These are phyloP conservation scores for Trametes villosa DNA, from an alignment of 768 basidiomycete genomes.

Conservation along the genomic window DNA sequence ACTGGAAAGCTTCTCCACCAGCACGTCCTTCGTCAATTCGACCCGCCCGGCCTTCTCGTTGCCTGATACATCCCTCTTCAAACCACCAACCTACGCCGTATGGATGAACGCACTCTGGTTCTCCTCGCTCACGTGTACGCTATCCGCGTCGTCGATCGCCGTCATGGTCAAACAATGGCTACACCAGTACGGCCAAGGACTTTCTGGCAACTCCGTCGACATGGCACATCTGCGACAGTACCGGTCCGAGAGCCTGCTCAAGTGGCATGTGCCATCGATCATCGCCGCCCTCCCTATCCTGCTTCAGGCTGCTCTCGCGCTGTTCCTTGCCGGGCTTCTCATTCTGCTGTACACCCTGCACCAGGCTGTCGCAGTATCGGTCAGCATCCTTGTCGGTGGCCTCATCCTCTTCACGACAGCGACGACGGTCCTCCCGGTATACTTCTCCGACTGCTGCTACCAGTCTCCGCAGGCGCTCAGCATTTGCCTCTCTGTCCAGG, in stretches of 20 bases:
- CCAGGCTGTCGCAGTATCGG: not conserved
- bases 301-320: slow-evolving; percentile 24
- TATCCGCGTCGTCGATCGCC: slow-evolving; percentile 29
- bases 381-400: not conserved
- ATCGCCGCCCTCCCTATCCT: slow-evolving; percentile 28
- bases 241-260: slow-evolving; percentile 28
- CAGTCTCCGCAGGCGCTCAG: slow-evolving; percentile 22
- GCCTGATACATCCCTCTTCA: not conserved
- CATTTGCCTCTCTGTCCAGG: not conserved
- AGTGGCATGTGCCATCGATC: slow-evolving; percentile 29
- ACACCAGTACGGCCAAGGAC: slow-evolving; percentile 17
- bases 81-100: slow-evolving; percentile 5
- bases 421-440: slow-evolving; percentile 11
- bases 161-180: slow-evolving; percentile 35
- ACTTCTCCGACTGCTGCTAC: slow-evolving; percentile 20
- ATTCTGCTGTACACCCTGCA: slow-evolving; percentile 14
- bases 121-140: slow-evolving; percentile 27
- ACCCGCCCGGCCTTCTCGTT: not conserved
- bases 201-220: slow-evolving; percentile 23
- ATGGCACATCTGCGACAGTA: slow-evolving; percentile 25
- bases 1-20: not conserved
- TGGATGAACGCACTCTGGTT: slow-evolving; percentile 32
- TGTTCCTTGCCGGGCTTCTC: slow-evolving; percentile 16
- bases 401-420: slow-evolving; percentile 3
- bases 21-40: not conserved